Conservation (phyloP, 148 eudicot genomes). For the Cornus suecica region DNA sequence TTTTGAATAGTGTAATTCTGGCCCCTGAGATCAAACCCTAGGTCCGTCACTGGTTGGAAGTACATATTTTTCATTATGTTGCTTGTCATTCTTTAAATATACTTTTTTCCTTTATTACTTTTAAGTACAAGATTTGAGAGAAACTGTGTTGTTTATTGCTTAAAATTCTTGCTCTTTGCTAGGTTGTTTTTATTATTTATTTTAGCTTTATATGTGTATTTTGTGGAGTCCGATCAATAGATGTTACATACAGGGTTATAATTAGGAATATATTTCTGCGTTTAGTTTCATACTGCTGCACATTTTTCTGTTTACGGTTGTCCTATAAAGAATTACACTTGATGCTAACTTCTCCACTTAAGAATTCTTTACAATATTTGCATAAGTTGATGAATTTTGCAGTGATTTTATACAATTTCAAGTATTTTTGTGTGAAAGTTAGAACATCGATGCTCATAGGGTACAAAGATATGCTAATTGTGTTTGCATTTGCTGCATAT, state of each 20-base stretch:
- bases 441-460: background rate
- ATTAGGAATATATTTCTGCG: background rate
- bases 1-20: no score
- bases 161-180: background rate
- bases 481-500: background rate
- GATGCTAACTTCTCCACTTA: background rate
- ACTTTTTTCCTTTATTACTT: background rate
- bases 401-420: background rate
- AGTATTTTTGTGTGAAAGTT: background rate
- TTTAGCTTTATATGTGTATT: background rate
- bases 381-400: background rate
- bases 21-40: no score
- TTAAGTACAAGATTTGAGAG: background rate
- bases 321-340: no score
- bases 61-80: no score
- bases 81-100: background rate
- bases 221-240: background rate
- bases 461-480: background rate
- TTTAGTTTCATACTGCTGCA: background rate
- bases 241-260: background rate
- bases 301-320: background rate
- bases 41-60: no score
- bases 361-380: background rate
- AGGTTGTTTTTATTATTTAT: background rate
- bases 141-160: background rate